Base-by-base conservation (phyloP, 352 stramenopile species). In the Pythium grandisporangium region DNA sequence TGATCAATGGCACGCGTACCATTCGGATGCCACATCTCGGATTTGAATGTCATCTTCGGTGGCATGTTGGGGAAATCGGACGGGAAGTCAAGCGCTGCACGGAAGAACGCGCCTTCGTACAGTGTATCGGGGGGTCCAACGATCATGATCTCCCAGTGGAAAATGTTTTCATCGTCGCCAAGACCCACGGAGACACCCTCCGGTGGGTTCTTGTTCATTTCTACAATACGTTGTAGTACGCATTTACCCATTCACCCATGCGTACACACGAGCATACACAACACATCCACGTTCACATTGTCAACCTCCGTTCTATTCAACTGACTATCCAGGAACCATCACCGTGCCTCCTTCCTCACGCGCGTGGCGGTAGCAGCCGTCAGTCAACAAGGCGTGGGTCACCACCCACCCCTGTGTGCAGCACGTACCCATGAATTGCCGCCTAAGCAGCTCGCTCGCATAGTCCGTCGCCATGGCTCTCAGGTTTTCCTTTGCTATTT, bases 21-120 rank as follows among this genome's bases (percentile, higher is more conserved):
- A 56, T 99, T 99, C 6, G 96, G 96, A 63, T 99, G 96, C 93
- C 95, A 99, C 91, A 99, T 99, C 63, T 98, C 92, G 25, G 94
- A 98, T 39, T 84, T 84, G 67, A 99, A 99, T 20, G 85, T 98
- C 95, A 99, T 99, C 48, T 93, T 96, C 17, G 93, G 94, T 30
- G 97, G 97, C 81, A 96, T 98, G 70, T 99, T 99, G 34, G 97
- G 97, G 61, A 99, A 99, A 60, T 99, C 95, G 10, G 73, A 48
- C 21, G 97, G 97, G 62, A 99, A 99, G 42, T 97, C 77, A 20
- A 99, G 77, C 29, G 70, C 69, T 17, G 95, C 96, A 61, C 98
- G 98, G 73, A 99, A 99, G 61, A 99, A 98, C 13, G 92, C 97
- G 42, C 95, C 97, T 61, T 99, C 84, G 41, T 96, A 96, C 34